Base-by-base conservation (phyloP, 2,329 filamentous ascomycete species). In the Arthroderma sp. region DNA sequence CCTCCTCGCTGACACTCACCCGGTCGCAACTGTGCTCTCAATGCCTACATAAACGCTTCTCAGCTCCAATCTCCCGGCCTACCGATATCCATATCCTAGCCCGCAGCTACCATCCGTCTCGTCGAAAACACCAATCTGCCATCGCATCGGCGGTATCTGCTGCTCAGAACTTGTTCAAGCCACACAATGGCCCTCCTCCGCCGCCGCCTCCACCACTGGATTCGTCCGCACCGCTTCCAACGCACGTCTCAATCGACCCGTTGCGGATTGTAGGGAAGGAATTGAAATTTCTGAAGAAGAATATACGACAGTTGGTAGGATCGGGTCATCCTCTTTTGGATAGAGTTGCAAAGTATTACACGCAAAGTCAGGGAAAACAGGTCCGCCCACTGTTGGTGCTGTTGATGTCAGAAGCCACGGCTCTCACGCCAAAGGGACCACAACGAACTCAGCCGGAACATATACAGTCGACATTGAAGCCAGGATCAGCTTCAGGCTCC, bases 281-380 rank as follows among this genome's bases (percentile, higher is more conserved):
- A 71, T 85, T 98, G 80, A 91, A 94, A 66, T 93, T 88, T 56
- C 69, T 96, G 58, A 94, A 85, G 7, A 87, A 87, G 44, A 94
- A 96, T 57, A 94, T 96, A 64, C 77, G 85, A 49, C 84, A 93
- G 60, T 73, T 96, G n/a, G 71, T 96, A 10, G 89, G 89, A 4
- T 95, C 88, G 0, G 89, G 89, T 4, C 89, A 98, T 60, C 91
- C 91, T 0, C 87, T 88, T 38, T 75, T 98, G 48, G 91, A 96
- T 60, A 88, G 85, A 36, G 89, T 88, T 29, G 87, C 91, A 43
- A 98, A 98, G 67, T 98, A 98, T 72, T 98, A 98, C 64, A 94
- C 91, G 22, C 84, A 89, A 57, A 85, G 85, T 48, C 87, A 96
- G 71, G 91, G 91, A 50, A 98, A 98, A 70, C 91, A 96, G 65